Evolutionary conservation across 2,329 filamentous ascomycete genomes (phyloP).

Genomic region (Botrytis paeoniae): DNA sequence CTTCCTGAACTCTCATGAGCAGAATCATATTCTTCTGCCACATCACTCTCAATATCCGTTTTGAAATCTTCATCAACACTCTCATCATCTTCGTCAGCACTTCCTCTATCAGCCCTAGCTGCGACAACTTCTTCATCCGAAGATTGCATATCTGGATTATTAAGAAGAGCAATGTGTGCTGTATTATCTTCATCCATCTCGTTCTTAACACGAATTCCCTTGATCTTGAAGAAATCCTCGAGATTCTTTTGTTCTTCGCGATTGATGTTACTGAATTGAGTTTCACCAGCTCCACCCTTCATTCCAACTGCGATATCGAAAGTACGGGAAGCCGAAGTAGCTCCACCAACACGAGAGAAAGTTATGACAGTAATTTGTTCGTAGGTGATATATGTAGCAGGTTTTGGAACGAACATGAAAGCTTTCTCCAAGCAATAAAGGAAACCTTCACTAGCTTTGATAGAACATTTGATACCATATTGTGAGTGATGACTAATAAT

Average conservation of each 20-base stretch:
- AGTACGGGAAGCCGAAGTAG: conserved; percentile 87
- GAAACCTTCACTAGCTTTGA: conserved; percentile 98
- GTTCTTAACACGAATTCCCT: conserved; percentile 94
- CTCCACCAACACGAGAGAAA: conserved; percentile 92
- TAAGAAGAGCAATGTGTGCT: conserved; percentile 77
- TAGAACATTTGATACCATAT: conserved; percentile 97
- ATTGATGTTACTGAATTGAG: conserved; percentile 99
- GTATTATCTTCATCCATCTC: conserved; percentile 84
- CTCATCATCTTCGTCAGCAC: conserved; percentile 94
- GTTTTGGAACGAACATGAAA: conserved; percentile 98
- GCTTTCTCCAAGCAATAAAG: conserved; percentile 97
- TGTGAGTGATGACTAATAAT: conserved; percentile 74
- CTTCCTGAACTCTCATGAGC: conserved; percentile 82
- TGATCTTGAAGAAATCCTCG: conserved; percentile 97
- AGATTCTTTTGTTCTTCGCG: conserved; percentile 94
- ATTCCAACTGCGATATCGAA: conserved; percentile 95
- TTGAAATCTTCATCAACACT: conserved; percentile 95
- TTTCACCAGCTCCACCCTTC: conserved; percentile 82
- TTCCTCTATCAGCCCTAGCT: conserved; percentile 73
- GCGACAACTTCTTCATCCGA: conserved; percentile 80
- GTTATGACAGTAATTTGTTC: conserved; percentile 89
- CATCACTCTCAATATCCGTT: conserved; percentile 87
- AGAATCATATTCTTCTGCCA: conserved; percentile 93
- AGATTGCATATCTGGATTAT: conserved; percentile 68
- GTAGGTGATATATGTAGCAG: conserved; percentile 93